Base-by-base conservation (phyloP, 345 rosid genomes). In the Lenwebbia sp. region DNA sequence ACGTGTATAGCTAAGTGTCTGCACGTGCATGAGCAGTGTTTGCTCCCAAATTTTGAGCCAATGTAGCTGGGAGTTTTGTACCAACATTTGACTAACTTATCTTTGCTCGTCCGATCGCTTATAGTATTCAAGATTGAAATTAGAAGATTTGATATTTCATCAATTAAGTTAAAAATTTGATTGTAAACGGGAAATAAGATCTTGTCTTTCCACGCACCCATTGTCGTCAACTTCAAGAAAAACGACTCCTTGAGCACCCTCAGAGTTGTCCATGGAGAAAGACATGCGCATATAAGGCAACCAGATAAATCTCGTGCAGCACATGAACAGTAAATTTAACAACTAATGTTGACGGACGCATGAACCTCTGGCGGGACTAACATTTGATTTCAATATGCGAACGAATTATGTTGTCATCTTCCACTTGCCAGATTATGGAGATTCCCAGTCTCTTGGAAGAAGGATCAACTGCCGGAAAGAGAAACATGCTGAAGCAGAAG, bases 371-470 rank as follows among this genome's bases (percentile, higher is more conserved):
- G 78, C 3, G 3, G 25, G 47, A 70, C 47, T 33, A 70, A 37
- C 25, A 37, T 70, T 26, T 70, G 25, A 70, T 70, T 70, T 70
- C 47, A 4, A 19, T 22, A 30, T 30, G 9, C 12, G 0, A 30
- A 30, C 6, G 33, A 30, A 30, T 65, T 2, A 70, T 4, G 47
- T 70, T 19, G 10, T 37, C 47, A 33, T 70, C 78, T 62, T 70
- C 47, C 78, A 33, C 23, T 85, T n/a, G 56, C 83, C 87, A 97
- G 99, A 97, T 97, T 91, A 94, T 94, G 99, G 97, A 96, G 88
- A 88, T 92, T 88, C 99, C 99, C 40, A 93, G 97, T 90, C 99
- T 97, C 85, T 82, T 96, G 91, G 94, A 94, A 92, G 97, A 96
- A 94, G 98, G 98, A 86, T 96, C 98, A 19, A 93, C 89, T 44